Conservation (phyloP, 129 eudicot genomes). For the Artemisia tridentata region DNA sequence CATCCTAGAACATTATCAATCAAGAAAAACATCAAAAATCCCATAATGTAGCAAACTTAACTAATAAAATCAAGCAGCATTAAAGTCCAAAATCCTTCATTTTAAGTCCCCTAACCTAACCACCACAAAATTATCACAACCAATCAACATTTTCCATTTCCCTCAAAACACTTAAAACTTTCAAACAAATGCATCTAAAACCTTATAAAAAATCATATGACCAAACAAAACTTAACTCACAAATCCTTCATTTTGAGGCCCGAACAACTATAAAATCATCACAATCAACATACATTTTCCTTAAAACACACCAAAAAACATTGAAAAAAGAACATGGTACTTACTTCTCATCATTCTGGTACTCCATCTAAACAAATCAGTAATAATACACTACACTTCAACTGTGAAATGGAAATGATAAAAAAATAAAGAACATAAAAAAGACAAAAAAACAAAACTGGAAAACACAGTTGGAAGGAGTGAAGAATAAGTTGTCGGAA, state of each 20-base stretch:
- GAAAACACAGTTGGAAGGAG: no score
- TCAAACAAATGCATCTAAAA: background rate
- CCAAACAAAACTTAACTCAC: background rate
- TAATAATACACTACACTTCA: background rate
- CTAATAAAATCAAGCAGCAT: conserved; percentile 5
- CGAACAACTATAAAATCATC: background rate
- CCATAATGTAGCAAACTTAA: conserved; percentile 12
- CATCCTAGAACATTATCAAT: background rate
- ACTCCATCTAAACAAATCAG: no score
- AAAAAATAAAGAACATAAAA: background rate
- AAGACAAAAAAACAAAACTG: background rate
- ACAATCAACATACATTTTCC: conserved; percentile 23
- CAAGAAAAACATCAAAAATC: background rate
- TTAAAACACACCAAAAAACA: conserved; percentile 4
- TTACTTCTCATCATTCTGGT: no score
- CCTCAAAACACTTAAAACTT: conserved; percentile 3
- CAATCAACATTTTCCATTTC: background rate
- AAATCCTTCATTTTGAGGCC: conserved; percentile 9
- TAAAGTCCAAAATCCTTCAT: conserved; percentile 11
- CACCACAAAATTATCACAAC: conserved; percentile 20
- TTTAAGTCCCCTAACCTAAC: conserved; percentile 13
- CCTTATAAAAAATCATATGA: background rate
- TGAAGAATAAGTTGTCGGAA: no score
- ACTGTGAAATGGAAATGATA: background rate
- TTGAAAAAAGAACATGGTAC: background rate